phyloP scores from a whole-genome alignment of 768 basidiomycete species.

The Lentinula sp. region DNA sequence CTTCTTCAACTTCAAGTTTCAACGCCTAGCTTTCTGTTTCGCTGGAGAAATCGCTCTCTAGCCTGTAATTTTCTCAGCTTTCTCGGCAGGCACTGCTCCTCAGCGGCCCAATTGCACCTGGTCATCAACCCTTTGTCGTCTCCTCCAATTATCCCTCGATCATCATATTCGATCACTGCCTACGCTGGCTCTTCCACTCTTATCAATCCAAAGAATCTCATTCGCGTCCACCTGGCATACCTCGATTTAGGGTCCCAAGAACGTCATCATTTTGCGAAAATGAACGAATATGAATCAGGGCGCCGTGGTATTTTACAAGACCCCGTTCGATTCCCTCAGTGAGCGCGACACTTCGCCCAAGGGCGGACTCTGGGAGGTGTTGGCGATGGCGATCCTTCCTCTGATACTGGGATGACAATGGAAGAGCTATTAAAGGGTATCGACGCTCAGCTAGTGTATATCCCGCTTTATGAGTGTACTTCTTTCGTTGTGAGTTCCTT shows the following conservation, averaged over 20 bases:
- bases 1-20: no score
- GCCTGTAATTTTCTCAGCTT: background rate
- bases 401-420: background rate
- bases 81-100: background rate
- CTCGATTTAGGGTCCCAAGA: no score
- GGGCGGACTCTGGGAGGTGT: background rate
- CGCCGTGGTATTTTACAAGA: constrained; percentile 1
- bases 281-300: constrained; percentile 1
- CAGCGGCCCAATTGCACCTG: background rate
- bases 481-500: constrained; percentile 6
- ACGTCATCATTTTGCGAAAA: background rate
- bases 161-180: background rate
- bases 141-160: background rate
- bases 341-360: background rate
- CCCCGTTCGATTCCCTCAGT: background rate
- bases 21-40: no score
- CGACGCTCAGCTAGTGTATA: constrained; percentile 1
- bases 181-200: background rate
- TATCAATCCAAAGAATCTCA: background rate
- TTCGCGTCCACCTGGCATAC: background rate
- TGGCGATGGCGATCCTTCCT: background rate
- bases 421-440: constrained; percentile 4
- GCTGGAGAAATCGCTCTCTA: no score
- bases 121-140: background rate
- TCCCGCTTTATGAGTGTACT: constrained; percentile 7